Evolutionary conservation across 257 asterid species (phyloP).

Genomic region (Nicotiana paniculata): DNA sequence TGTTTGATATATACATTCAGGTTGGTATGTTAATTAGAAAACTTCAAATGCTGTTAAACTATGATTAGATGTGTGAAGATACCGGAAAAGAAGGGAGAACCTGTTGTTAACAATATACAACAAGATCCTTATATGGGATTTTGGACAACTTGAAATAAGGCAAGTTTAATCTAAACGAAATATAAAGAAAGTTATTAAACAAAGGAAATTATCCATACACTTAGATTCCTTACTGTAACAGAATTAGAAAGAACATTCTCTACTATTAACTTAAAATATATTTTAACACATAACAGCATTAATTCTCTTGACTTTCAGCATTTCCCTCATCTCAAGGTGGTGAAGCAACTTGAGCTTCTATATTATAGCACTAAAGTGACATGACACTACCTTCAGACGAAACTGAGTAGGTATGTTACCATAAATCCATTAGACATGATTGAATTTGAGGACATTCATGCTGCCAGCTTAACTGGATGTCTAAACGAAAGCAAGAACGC

Average conservation of each 20-base stretch:
- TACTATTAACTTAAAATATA: neutral
- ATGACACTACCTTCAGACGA: neutral
- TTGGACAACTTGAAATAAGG: neutral
- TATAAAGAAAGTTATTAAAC: neutral
- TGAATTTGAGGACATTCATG: neutral
- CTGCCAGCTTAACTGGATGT: neutral
- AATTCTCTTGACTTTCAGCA: neutral
- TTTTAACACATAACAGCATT: neutral
- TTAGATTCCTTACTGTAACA: neutral
- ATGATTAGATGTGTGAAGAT: neutral
- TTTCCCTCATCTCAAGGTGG: neutral
- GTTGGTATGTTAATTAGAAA: conserved; percentile 21
- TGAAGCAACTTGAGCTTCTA: neutral
- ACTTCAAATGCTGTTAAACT: neutral
- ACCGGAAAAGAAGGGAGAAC: neutral
- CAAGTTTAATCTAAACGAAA: neutral
- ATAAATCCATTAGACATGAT: neutral
- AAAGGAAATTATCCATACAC: neutral
- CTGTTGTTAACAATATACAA: neutral
- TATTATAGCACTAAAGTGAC: neutral
- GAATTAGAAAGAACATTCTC: neutral
- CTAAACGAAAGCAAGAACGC: neutral
- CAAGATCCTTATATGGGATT: neutral
- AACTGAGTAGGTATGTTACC: neutral
- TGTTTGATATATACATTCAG: conserved; percentile 77